Percentiles rank a stretch among this genome's conserved stretches.
Evolutionary conservation across 2,329 filamentous ascomycete species (phyloP).

Genomic region (Sclerotinia glacialis): DNA sequence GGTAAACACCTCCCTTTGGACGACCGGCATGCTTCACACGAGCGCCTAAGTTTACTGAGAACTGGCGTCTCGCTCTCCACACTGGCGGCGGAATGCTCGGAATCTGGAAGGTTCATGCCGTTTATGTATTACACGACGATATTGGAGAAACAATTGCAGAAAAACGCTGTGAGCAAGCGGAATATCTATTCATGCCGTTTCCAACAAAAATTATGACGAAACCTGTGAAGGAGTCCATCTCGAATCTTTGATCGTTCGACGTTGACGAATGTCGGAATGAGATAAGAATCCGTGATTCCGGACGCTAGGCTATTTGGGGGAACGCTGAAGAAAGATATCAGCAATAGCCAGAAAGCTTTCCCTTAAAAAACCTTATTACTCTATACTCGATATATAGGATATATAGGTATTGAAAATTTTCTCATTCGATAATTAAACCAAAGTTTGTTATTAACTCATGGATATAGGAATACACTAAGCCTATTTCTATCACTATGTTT

Average conservation of each 20-base stretch:
- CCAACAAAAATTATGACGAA: neutral
- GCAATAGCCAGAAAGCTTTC: no score
- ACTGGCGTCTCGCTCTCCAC: neutral
- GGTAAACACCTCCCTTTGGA: constrained; percentile 54
- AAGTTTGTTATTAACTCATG: no score
- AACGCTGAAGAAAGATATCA: neutral
- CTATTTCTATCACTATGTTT: no score
- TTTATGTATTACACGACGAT: no score
- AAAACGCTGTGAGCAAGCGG: neutral
- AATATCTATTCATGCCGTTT: neutral
- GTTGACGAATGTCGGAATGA: constrained; percentile 2
- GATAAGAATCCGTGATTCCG: constrained; percentile 13
- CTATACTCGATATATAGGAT: no score
- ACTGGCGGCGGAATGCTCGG: neutral
- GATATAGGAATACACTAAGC: no score
- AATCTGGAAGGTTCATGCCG: neutral
- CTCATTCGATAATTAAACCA: no score
- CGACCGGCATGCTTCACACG: constrained; percentile 54
- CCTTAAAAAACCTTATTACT: no score
- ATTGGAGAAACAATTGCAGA: neutral
- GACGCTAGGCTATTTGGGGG: neutral
- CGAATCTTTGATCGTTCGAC: constrained; percentile 7
- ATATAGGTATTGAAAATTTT: no score
- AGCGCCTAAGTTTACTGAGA: constrained; percentile 25
- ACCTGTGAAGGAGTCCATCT: neutral